Evolutionary conservation across 495 filamentous ascomycete species (phyloP).

Genomic region (Trichoderma gamsii): DNA sequence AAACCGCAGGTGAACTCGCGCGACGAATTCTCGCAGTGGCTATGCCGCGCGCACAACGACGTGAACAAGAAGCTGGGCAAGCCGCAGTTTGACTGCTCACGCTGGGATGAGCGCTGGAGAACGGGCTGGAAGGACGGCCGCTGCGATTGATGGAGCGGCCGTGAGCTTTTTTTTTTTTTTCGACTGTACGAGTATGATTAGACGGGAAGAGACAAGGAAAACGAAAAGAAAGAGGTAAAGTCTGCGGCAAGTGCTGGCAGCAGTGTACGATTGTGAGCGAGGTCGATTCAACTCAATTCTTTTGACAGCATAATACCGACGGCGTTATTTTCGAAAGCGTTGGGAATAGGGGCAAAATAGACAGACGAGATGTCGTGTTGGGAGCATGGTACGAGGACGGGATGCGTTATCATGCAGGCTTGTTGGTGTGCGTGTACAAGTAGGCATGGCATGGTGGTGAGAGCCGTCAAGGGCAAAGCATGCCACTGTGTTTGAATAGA

Average conservation of each 20-base stretch:
- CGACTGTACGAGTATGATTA: constrained; percentile 6
- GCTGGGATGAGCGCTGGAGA: constrained; percentile 93
- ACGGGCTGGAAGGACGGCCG: constrained; percentile 87
- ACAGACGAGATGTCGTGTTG: background rate
- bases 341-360: constrained; percentile 1
- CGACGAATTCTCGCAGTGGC: constrained; percentile 81
- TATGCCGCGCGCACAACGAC: constrained; percentile 96
- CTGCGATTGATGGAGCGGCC: constrained; percentile 33
- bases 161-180: background rate
- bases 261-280: constrained; percentile 10
- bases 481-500: background rate
- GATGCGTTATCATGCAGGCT: background rate
- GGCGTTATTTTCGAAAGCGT: background rate
- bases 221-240: background rate
- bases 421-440: background rate
- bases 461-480: background rate
- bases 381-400: background rate
- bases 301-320: background rate
- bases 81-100: constrained; percentile 79
- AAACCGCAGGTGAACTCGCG: constrained; percentile 60
- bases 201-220: background rate
- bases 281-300: background rate
- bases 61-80: constrained; percentile 94
- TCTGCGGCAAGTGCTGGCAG: background rate
- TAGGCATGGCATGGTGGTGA: constrained; percentile 2